Percentiles rank a stretch among this genome's conserved stretches.
These are phyloP conservation scores for Pestalotiopsis sp. DNA, from an alignment of 2,329 filamentous ascomycete species.

Conservation along the genomic window DNA sequence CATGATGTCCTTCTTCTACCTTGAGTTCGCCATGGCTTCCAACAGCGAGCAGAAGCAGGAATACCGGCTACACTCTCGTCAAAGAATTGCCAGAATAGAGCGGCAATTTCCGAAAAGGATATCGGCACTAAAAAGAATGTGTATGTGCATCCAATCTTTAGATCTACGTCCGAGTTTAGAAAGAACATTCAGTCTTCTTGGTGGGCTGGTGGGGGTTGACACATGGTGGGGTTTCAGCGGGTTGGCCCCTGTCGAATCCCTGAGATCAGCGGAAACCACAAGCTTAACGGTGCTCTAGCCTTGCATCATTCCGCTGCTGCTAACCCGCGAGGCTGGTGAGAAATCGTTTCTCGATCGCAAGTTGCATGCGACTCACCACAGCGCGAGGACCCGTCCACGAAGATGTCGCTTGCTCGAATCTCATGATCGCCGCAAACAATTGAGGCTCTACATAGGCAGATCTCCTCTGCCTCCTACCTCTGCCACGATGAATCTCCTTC, in stretches of 20 bases:
- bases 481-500: slow-evolving; percentile 57
- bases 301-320: slow-evolving; percentile 15
- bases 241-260: slow-evolving; percentile 14
- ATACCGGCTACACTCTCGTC: background rate
- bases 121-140: background rate
- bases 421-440: background rate
- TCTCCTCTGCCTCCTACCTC: background rate
- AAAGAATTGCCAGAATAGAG: background rate
- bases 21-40: slow-evolving; percentile 56
- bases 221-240: slow-evolving; percentile 13
- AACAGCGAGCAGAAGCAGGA: background rate
- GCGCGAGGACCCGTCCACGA: background rate
- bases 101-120: background rate
- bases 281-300: slow-evolving; percentile 14
- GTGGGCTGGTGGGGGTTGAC: slow-evolving; percentile 10
- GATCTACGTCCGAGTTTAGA: background rate
- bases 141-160: background rate
- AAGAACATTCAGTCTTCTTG: background rate
- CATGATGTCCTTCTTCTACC: slow-evolving; percentile 36
- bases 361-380: background rate
- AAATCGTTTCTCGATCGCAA: slow-evolving; percentile 11
- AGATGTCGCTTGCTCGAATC: background rate
- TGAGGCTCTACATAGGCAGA: no score
- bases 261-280: background rate
- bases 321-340: slow-evolving; percentile 9